Percentiles rank a stretch among this genome's conserved stretches.
These are phyloP conservation scores for Annulohypoxylon bovei DNA, from an alignment of 495 filamentous ascomycete species.

Conservation along the genomic window DNA sequence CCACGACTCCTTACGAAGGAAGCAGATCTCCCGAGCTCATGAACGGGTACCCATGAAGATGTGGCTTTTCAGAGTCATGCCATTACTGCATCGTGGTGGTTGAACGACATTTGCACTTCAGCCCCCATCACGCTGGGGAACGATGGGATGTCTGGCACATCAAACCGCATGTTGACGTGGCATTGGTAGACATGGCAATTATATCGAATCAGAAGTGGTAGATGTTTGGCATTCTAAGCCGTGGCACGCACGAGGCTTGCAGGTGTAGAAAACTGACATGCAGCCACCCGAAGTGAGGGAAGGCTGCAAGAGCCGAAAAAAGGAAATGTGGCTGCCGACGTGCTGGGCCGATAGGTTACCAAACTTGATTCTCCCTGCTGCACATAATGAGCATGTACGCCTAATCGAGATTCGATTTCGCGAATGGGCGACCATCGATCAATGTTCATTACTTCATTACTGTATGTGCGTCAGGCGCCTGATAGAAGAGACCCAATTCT, in stretches of 20 bases:
- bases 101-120: constrained; percentile 4
- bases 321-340: constrained; percentile 30
- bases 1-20: constrained; percentile 22
- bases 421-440: constrained; percentile 15
- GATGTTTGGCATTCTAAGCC: constrained; percentile 9
- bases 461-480: constrained; percentile 17
- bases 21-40: constrained; percentile 30
- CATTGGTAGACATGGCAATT: constrained; percentile 2
- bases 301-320: constrained; percentile 15
- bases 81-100: background rate
- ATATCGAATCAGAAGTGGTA: background rate
- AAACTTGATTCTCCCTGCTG: constrained; percentile 22
- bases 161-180: constrained; percentile 24
- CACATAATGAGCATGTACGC: constrained; percentile 27
- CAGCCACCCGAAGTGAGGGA: constrained; percentile 10
- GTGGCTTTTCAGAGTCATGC: constrained; percentile 28
- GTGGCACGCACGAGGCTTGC: constrained; percentile 16
- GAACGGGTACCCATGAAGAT: constrained; percentile 16
- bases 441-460: background rate
- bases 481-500: constrained; percentile 27
- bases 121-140: background rate
- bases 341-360: constrained; percentile 32
- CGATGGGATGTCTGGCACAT: constrained; percentile 5
- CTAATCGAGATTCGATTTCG: constrained; percentile 37
- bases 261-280: constrained; percentile 7